Evolutionary conservation across 2,329 filamentous ascomycete species (phyloP).

Genomic region (Dissoconium aciculare): DNA sequence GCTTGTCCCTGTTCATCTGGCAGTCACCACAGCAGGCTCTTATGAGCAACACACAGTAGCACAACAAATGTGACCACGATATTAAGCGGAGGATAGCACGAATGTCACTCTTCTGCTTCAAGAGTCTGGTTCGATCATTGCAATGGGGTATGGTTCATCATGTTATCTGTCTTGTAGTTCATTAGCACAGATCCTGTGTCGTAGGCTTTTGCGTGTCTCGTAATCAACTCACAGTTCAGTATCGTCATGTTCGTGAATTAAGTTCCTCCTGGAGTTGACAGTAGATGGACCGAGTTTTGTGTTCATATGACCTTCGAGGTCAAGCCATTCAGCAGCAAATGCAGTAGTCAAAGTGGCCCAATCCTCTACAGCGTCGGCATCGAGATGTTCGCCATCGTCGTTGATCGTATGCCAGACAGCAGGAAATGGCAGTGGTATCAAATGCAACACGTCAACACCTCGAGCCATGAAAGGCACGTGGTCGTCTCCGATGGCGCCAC

Average conservation of each 20-base stretch:
- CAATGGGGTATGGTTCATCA: no score
- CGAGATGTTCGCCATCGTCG: constrained; percentile 74
- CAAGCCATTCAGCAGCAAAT: constrained; percentile 87
- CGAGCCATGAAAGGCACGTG: constrained; percentile 79
- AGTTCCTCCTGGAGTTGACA: constrained; percentile 3
- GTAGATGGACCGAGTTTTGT: constrained; percentile 4
- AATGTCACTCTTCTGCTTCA: no score
- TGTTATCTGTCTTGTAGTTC: no score
- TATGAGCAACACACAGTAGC: no score
- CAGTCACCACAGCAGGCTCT: no score
- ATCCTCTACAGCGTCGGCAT: constrained; percentile 64
- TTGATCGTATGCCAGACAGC: constrained; percentile 70
- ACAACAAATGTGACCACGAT: no score
- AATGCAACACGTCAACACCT: constrained; percentile 75
- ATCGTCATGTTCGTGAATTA: constrained; percentile 4
- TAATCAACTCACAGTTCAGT: constrained; percentile 13
- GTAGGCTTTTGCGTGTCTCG: no score
- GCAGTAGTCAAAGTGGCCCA: constrained; percentile 75
- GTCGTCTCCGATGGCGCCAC: constrained; percentile 53
- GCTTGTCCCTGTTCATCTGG: no score
- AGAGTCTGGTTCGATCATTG: no score
- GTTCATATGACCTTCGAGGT: constrained; percentile 47
- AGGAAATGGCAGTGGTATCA: constrained; percentile 77
- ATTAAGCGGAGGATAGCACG: no score
- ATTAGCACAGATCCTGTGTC: no score